Base-by-base conservation (phyloP, 2,329 filamentous ascomycete species). In the Xylariaceae sp. region DNA sequence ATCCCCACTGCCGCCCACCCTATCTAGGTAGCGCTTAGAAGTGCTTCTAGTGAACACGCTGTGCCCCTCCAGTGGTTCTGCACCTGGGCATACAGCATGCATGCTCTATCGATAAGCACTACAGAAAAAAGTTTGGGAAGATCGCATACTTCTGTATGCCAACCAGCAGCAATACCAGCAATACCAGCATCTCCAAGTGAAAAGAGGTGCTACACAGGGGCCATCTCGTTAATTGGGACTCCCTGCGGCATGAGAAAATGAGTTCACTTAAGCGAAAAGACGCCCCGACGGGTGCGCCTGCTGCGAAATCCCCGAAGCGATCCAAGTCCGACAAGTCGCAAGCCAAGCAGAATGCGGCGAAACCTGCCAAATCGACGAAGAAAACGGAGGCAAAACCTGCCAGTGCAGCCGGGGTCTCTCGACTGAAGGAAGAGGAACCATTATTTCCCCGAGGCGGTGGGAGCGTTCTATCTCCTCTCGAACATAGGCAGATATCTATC, bases 401-500 rank as follows among this genome's bases (percentile, higher is more conserved):
- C 24, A 60, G 50, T 41, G 49, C 61, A 36, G 47, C 64, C 3
- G 55, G 58, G 19, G 59, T 74, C 38, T 70, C 72, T 26, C 57
- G 68, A 9, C 58, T 77, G 35, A 79, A 74, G 60, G 83, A 92
- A 50, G 92, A 97, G 50, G 92, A 96, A 59, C 81, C 82, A 23
- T 73, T 90, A 31, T 98, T 98, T 56, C 90, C 92, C 51, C 80
- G 92, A 72, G 92, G 92, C 40, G 94, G 92, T 30, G 90, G 81
- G 37, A 94, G 87, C 58, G 74, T 95, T 36, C 69, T 98, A 59
- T 96, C 92, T 2, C 89, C 92, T 14, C 70, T 98, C 36, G 92
- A 98, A 62, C 85, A 94, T 60, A 96, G 95, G 67, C 88, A 97
- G 64, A 97, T 98, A 47, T 84, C 92, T 55, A 83, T 94, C 42